phyloP scores from a whole-genome alignment of 306 rosid species.

The Cucumis melo region DNA sequence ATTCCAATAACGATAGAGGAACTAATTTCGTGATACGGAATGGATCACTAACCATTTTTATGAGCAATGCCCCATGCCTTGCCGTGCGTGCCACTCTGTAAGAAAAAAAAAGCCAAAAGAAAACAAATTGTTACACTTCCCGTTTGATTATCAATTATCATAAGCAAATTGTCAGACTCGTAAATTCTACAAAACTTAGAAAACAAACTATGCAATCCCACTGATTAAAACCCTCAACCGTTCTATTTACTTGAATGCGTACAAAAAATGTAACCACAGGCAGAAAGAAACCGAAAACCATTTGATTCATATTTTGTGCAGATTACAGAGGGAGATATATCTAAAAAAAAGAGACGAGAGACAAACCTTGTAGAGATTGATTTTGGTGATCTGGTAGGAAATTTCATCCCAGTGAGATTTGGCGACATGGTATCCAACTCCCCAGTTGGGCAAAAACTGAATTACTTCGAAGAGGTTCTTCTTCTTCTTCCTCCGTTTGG shows the following conservation, averaged over 20 bases:
- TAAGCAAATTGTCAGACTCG: background rate
- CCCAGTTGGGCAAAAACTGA: constrained; percentile 88
- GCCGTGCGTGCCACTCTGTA: constrained; percentile 83
- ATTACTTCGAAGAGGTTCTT: constrained; percentile 87
- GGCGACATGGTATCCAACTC: constrained; percentile 81
- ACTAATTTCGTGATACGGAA: background rate
- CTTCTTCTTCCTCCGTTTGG: constrained; percentile 63
- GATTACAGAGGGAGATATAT: background rate
- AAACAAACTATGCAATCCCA: background rate
- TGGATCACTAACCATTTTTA: constrained; percentile 43
- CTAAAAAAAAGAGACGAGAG: background rate
- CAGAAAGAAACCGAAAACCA: background rate
- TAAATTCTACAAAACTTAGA: background rate
- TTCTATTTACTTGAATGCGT: background rate
- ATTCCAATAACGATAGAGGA: background rate
- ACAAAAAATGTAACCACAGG: background rate
- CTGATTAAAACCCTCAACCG: background rate
- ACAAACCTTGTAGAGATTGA: constrained; percentile 88
- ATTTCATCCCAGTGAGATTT: constrained; percentile 78
- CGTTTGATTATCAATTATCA: background rate
- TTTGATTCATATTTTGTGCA: background rate
- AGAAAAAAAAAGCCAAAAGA: background rate
- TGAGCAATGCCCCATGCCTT: constrained; percentile 95
- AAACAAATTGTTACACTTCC: background rate
- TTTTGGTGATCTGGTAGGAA: constrained; percentile 76